A percentile compares a stretch with the other conserved stretches of the same genome.
phyloP scores from a whole-genome alignment of 148 eudicot genomes.

The Rhododendron kiyosumense region DNA sequence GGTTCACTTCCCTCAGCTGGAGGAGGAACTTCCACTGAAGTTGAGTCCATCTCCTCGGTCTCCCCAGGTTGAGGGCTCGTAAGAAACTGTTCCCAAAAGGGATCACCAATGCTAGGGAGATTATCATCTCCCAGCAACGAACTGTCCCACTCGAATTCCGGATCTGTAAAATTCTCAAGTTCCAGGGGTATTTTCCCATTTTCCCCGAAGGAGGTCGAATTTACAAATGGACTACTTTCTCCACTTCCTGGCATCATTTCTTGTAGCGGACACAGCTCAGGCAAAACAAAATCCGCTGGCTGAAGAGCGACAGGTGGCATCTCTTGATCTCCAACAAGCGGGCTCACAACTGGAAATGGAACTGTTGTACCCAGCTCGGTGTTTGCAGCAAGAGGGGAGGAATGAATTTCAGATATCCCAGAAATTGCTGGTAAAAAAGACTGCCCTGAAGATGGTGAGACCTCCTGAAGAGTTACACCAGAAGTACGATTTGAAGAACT shows the following conservation, averaged over 20 bases:
- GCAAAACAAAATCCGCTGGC: constrained; percentile 22
- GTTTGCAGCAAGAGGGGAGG: constrained; percentile 17
- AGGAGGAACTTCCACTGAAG: constrained; percentile 29
- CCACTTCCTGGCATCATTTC: constrained; percentile 29
- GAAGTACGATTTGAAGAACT: constrained; percentile 24
- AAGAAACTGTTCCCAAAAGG: constrained; percentile 50
- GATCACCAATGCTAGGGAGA: constrained; percentile 35
- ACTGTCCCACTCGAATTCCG: constrained; percentile 32
- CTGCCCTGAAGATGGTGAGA: constrained; percentile 29
- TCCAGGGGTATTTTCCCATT: constrained; percentile 21
- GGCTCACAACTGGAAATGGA: constrained; percentile 21
- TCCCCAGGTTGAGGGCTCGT: constrained; percentile 30
- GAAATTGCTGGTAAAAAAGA: constrained; percentile 21
- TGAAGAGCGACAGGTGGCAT: constrained; percentile 24
- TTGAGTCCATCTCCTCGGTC: constrained; percentile 32
- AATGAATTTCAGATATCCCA: constrained; percentile 21
- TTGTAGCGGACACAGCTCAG: constrained; percentile 32
- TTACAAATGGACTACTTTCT: constrained; percentile 29
- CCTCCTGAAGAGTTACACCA: constrained; percentile 51
- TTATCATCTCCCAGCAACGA: constrained; percentile 37
- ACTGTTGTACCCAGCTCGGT: constrained; percentile 20
- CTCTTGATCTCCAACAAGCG: constrained; percentile 24
- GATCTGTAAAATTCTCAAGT: constrained; percentile 22
- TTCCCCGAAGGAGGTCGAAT: constrained; percentile 19
- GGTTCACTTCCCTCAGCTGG: constrained; percentile 25